phyloP scores from a whole-genome alignment of 2,329 filamentous ascomycete species.

The Pestalotiopsis fici region DNA sequence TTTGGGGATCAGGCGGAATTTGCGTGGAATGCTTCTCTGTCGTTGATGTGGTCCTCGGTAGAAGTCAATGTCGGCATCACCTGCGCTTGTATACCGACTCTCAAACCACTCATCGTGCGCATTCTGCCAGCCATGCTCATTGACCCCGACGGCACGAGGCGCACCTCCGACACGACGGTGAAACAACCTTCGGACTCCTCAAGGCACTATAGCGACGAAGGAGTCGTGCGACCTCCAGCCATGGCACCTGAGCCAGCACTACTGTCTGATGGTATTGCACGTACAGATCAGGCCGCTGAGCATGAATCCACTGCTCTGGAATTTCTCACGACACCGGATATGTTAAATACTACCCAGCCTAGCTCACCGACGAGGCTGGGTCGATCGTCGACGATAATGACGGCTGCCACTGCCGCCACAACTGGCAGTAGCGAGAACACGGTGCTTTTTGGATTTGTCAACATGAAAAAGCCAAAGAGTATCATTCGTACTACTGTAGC shows the following conservation, averaged over 20 bases:
- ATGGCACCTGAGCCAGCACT: conserved; percentile 11
- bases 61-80: conserved; percentile 91
- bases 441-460: conserved; percentile 77
- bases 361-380: conserved; percentile 15
- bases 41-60: conserved; percentile 91
- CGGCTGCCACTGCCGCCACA: conserved; percentile 36
- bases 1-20: conserved; percentile 58
- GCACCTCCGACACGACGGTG: conserved; percentile 27
- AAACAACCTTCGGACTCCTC: conserved; percentile 23
- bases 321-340: conserved; percentile 46
- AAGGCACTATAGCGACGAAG: conserved; percentile 22
- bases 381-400: conserved; percentile 27
- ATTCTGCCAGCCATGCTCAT: conserved; percentile 59
- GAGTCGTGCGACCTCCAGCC: conserved; percentile 10
- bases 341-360: conserved; percentile 14
- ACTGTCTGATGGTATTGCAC: conserved; percentile 14
- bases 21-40: conserved; percentile 76
- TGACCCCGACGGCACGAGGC: conserved; percentile 47
- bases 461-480: conserved; percentile 68
- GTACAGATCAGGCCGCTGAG: conserved; percentile 21
- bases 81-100: conserved; percentile 86
- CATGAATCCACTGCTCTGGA: conserved; percentile 39
- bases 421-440: conserved; percentile 40
- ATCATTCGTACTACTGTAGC: conserved; percentile 64
- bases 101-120: conserved; percentile 80